Conservation (phyloP, 2,329 filamentous ascomycete species). For the Pseudodiploospora longispora region DNA sequence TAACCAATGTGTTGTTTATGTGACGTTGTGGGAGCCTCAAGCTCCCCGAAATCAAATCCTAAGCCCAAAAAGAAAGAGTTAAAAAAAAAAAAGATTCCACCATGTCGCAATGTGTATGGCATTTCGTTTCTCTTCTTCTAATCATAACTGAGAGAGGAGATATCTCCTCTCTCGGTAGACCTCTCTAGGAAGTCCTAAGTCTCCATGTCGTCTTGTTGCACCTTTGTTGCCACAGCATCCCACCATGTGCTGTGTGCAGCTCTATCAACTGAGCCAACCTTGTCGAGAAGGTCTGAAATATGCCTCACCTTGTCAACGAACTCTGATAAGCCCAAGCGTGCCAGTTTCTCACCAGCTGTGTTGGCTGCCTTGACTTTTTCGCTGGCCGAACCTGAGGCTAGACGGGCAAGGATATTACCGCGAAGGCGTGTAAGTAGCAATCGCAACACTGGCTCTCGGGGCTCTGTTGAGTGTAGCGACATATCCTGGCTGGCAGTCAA, state of each 20-base stretch:
- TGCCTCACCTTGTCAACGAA: constrained; percentile 62
- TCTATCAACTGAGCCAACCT: constrained; percentile 59
- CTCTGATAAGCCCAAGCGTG: constrained; percentile 61
- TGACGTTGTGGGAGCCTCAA: too few species aligned
- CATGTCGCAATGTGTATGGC: too few species aligned
- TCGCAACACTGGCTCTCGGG: constrained; percentile 51
- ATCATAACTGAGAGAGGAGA: too few species aligned
- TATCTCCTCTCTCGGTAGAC: too few species aligned
- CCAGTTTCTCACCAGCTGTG: constrained; percentile 61
- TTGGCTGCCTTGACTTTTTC: constrained; percentile 65
- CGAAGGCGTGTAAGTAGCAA: constrained; percentile 61
- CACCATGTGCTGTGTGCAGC: constrained; percentile 64
- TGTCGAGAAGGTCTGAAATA: constrained; percentile 60
- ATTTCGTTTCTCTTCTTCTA: too few species aligned
- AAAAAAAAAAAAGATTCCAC: too few species aligned
- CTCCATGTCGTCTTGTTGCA: constrained; percentile 34
- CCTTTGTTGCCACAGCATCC: constrained; percentile 54
- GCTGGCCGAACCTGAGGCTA: constrained; percentile 57
- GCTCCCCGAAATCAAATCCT: too few species aligned
- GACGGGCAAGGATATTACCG: constrained; percentile 55
- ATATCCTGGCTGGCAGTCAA: constrained; percentile 42
- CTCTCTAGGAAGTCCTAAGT: constrained; percentile 7
- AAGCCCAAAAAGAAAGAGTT: too few species aligned
- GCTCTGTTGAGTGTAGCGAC: constrained; percentile 31
- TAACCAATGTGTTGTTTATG: too few species aligned